phyloP scores from a whole-genome alignment of 495 filamentous ascomycete genomes.

The Penicillium turbatum region DNA sequence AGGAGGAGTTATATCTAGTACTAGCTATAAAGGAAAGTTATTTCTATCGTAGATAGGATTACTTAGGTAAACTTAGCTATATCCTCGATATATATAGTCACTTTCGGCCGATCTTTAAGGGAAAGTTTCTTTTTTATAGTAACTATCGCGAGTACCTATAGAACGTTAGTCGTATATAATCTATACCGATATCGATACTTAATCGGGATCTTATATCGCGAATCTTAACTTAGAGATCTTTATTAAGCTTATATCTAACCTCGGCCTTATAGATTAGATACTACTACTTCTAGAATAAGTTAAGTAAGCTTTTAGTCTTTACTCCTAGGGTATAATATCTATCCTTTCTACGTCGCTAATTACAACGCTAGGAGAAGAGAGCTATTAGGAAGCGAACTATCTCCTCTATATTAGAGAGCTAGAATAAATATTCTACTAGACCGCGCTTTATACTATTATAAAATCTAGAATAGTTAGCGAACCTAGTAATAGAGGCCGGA shows the following conservation, averaged over 20 bases:
- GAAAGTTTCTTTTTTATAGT: constrained; percentile 21
- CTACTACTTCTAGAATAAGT: constrained; percentile 39
- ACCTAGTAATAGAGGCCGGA: neutral
- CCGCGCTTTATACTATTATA: constrained; percentile 15
- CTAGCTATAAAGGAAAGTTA: constrained; percentile 30
- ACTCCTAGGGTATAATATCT: constrained; percentile 27
- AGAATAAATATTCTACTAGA: constrained; percentile 20
- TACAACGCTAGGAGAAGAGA: constrained; percentile 31
- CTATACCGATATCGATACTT: too few relatives aligned
- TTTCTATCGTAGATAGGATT: constrained; percentile 32
- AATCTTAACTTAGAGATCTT: constrained; percentile 26
- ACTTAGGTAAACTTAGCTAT: constrained; percentile 28
- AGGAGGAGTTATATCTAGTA: constrained; percentile 30
- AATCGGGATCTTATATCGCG: constrained; percentile 14
- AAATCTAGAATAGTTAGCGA: constrained; percentile 21
- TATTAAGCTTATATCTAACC: constrained; percentile 20
- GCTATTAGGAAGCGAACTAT: constrained; percentile 29
- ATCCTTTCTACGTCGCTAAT: constrained; percentile 28
- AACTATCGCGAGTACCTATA: constrained; percentile 23
- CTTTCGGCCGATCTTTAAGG: constrained; percentile 20
- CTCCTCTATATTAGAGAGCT: constrained; percentile 27
- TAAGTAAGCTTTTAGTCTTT: constrained; percentile 30
- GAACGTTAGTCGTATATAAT: constrained; percentile 7
- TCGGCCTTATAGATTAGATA: constrained; percentile 26
- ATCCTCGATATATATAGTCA: constrained; percentile 36